A percentile compares a stretch with the other conserved stretches of the same genome.
phyloP scores from a whole-genome alignment of 257 asterid genomes.

The Gentiana dahurica region DNA sequence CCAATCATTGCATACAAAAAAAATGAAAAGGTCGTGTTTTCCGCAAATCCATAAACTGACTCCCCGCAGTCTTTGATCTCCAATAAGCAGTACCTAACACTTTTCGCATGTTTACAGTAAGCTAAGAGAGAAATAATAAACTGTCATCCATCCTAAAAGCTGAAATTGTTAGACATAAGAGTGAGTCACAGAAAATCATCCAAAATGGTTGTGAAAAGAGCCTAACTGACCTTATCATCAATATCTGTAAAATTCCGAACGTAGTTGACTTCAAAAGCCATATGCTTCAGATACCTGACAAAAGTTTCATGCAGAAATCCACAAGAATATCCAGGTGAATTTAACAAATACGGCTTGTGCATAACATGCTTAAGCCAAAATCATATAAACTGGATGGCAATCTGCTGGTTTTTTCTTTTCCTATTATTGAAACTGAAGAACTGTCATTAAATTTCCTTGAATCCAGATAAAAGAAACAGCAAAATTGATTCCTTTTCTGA shows the following conservation, averaged over 20 bases:
- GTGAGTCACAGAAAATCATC: no score
- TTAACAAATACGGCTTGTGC: neutral
- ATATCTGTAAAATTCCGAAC: slow-evolving; percentile 97
- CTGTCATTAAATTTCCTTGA: no score
- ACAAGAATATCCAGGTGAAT: slow-evolving; percentile 21
- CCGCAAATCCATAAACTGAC: neutral
- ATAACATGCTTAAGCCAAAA: neutral
- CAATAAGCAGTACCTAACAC: no score
- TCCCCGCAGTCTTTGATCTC: neutral
- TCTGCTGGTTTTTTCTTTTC: neutral
- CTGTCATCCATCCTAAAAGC: no score
- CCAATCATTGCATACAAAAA: neutral
- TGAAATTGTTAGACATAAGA: no score
- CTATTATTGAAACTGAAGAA: no score
- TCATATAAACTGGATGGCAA: neutral
- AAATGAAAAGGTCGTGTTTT: neutral
- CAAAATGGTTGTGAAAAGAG: neutral
- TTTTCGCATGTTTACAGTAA: no score
- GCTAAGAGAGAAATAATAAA: no score
- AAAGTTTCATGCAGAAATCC: slow-evolving; percentile 23
- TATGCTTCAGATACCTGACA: slow-evolving; percentile 82
- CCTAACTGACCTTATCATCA: slow-evolving; percentile 73
- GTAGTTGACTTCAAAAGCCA: slow-evolving; percentile 90
- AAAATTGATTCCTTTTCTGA: no score
- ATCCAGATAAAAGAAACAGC: no score